Evolutionary conservation across 345 rosid species (phyloP), one percentile per base, ranked within the genome.

Genomic region (Eucalyptus leucophloia): DNA sequence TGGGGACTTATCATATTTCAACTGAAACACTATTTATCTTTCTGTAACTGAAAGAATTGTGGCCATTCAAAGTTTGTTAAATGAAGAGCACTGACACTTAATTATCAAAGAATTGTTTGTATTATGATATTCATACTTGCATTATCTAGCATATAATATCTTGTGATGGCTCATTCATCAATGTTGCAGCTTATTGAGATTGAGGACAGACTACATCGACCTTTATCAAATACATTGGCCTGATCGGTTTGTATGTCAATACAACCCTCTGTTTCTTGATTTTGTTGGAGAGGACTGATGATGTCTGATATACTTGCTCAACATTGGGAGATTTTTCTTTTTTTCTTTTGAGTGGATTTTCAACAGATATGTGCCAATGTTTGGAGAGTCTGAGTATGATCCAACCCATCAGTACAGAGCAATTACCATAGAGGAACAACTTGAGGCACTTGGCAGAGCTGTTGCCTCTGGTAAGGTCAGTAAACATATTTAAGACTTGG

Each of bases 141-240:
- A 30, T 40, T 16, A 51, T 44, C 47, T 44, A 62, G 34, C 49
- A 7, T 85, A 14, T 86, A 30, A 30, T 62, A 44, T 89, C 26
- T 40, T 23, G 65, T 87, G 86, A 91, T 87, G 42, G 87, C 65
- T 89, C 32, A 32, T 87, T 60, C 87, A 21, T 83, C 87, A 80
- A 72, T 91, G 87, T 83, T 92, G 90, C 95, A 93, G 96, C 89
- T 93, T 94, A 86, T 83, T 32, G 88, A 92, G 94, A 89, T 86
- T 93, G 92, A 91, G 90, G 87, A 87, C 90, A n/a, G 95, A 94
- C 91, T 93, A 92, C 92, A 94, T 95, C 34, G 97, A 94, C 90
- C 94, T 94, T 85, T 94, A 92, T 91, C 96, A 95, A 92, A 93
- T 95, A 87, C 97, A 94, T 82, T 94, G 96, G 96, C 95, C 96